Evolutionary conservation across 106 monocot genomes (phyloP), one percentile per base, ranked within the genome.

Genomic region (Acanthochlamys bracteata): DNA sequence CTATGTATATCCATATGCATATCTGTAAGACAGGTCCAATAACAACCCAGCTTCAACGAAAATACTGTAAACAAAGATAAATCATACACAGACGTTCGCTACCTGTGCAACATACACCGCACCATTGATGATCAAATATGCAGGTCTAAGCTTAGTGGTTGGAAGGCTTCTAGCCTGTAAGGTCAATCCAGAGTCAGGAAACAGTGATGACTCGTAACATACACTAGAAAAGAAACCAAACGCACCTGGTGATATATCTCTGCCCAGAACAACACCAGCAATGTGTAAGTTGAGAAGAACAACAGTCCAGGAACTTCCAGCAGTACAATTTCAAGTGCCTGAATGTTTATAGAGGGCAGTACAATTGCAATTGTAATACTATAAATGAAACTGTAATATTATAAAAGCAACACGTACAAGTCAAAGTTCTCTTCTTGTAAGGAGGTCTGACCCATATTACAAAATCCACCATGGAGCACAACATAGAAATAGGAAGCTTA

Each of bases 251-350:
- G 82, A 74, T 87, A 90, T 66, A 95, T 87, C 75, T 95, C 90
- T 69, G 94, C 94, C 94, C 89, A 95, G 53, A 95, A 95, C 17
- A 90, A 69, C 57, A 87, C 94, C 19, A 95, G 76, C 39, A 94
- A 60, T 49, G 86, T 85, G 64, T 94, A 94, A 27, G 94, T 89
- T 60, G 94, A 80, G 76, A 94, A 89, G 72, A 94, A 94, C 11
- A 88, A 66, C 52, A 94, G 74, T 21, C 86, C 83, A 52, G 94
- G 94, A 68, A 94, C 70, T 74, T 87, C 94, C 56, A 95, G 61
- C 55, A 95, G 77, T 41, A 76, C 71, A 71, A 83, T 74, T 74
- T 87, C 74, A 56, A 95, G 67, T 64, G 67, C 77, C 94, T 95
- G 77, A 49, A 49, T 17, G 17, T 1, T 12, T n/a, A n/a, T n/a